Evolutionary conservation across 2,329 filamentous ascomycete genomes (phyloP), one percentile per base, ranked within the genome.

Genomic region (Chrysoporthe deuterocubensis): DNA sequence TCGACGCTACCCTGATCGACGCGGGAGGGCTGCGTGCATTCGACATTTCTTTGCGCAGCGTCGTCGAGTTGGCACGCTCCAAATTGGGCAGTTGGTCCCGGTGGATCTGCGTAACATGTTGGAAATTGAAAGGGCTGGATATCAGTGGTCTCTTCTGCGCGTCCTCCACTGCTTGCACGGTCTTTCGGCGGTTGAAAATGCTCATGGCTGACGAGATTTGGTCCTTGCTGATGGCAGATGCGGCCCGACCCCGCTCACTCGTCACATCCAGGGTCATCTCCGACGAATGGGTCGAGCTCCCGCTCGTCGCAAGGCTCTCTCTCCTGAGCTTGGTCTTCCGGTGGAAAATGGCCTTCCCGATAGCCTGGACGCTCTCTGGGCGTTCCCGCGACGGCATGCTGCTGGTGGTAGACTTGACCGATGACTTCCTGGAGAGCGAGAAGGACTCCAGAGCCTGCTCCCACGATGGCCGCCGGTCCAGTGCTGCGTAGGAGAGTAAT

Each of bases 111-210:
- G 85, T 83, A 44, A 90, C 81, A 75, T 90, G 88, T 74, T 90
- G 87, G 69, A 90, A 90, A 78, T 90, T 89, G 77, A 88, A 90
- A 2, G 88, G 88, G 0, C 81, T 84, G 0, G 88, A 90, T 65
- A 90, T 90, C 65, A 84, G 82, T 62, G 84, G 74, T 70, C 81
- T 83, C 72, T 77, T 84, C 64, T 75, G 74, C 62, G 60, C 65
- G 40, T 76, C 74, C n/a, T 73, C 73, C 4, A 74, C 67, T n/a
- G 74, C 74, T 64, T 76, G 80, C 62, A 74, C 72, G 34, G 75
- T 71, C 71, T 83, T 84, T 65, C 86, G 81, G 62, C 86, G 81
- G 56, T 81, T 76, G 68, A 89, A 87, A 57, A 89, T 52, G 42
- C 50, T 65, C 66, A 66, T 70, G 58, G 66, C 44, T 34, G 67